Evolutionary conservation across 495 filamentous ascomycete genomes (phyloP), one percentile per base, ranked within the genome.

Genomic region (Cercophora sp.): DNA sequence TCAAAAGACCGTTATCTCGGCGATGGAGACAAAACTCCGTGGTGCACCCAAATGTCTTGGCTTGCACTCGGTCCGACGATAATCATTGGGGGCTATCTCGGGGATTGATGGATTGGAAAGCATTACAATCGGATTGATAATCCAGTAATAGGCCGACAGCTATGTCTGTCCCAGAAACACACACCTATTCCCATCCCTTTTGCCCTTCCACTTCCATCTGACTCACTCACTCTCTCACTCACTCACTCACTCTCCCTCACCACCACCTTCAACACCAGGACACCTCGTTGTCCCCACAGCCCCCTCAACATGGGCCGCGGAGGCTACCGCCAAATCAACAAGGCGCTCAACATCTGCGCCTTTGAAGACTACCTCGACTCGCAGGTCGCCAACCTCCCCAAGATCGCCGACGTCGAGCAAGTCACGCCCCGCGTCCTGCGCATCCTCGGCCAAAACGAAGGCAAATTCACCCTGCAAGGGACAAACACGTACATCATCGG

Each of bases 401-500:
- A 48, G 20, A 46, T 79, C 19, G 32, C 55, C 3, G 64, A 70
- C 47, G 65, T 77, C 8, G 65, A 70, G 46, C 60, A 72, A 24
- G 22, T 79, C 54, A 77, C 60, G 36, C 63, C 61, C 6, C 47
- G 68, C 15, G 74, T 76, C n/a, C 56, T 89, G 55, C 77, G 88
- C 50, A 85, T 95, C 48, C 73, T 95, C 9, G 89, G 81, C 44
- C 87, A 85, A 11, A 94, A 95, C 66, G 87, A 90, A 9, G 80
- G 85, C 56, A 91, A 91, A 57, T 79, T 81, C 63, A 74, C 73
- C 1, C 67, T 80, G 16, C 76, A 80, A 49, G 77, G 77, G 49
- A 94, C 90, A 47, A 94, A 96, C 67, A 96, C 90, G 34, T 96
- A 92, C 66, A 74, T 96, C 13, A 56, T 95, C 51, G 90, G 89